Percentiles rank a stretch among this genome's conserved stretches.
Conservation (phyloP, 805 yeast genomes). For the Ogataea trehaloabstinens region DNA sequence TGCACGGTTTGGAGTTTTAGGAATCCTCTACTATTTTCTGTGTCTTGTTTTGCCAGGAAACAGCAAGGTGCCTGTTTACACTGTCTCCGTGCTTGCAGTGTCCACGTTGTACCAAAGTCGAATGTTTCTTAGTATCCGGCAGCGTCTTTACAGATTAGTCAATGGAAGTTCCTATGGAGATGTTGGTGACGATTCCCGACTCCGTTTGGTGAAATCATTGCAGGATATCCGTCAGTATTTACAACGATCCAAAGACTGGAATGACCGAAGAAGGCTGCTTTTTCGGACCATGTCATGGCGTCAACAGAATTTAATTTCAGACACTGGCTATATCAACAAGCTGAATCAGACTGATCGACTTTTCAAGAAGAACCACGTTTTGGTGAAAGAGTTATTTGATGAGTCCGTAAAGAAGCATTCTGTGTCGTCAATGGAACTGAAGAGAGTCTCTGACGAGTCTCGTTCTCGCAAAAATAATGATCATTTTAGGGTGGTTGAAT, state of each 20-base stretch:
- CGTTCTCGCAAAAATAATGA: conserved; percentile 16
- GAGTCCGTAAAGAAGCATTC: conserved; percentile 34
- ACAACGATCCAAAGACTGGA: conserved; percentile 38
- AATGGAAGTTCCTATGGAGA: conserved; percentile 5
- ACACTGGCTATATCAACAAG: conserved; percentile 54
- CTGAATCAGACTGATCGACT: conserved; percentile 47
- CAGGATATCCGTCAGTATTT: conserved; percentile 47
- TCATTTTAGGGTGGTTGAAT: conserved; percentile 56
- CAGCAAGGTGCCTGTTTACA: conserved; percentile 19
- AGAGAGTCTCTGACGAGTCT: conserved; percentile 27
- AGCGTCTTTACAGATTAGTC: conserved; percentile 6
- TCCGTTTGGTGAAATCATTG: conserved; percentile 38
- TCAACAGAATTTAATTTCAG: conserved; percentile 53
- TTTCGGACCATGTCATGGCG: conserved; percentile 49
- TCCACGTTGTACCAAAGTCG: conserved; percentile 26
- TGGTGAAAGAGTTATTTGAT: conserved; percentile 46
- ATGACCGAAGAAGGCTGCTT: conserved; percentile 42
- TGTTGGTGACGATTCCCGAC: conserved; percentile 18
- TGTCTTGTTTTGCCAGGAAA: conserved; percentile 22
- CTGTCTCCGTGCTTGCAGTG: conserved; percentile 30
- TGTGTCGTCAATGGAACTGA: conserved; percentile 44
- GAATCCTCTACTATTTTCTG: conserved; percentile 23
- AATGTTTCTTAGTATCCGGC: conserved; percentile 20
- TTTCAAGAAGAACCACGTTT: conserved; percentile 44
- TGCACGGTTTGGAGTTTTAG: conserved; percentile 28